Evolutionary conservation across 495 filamentous ascomycete species (phyloP).

Genomic region (Trichoderma virens): DNA sequence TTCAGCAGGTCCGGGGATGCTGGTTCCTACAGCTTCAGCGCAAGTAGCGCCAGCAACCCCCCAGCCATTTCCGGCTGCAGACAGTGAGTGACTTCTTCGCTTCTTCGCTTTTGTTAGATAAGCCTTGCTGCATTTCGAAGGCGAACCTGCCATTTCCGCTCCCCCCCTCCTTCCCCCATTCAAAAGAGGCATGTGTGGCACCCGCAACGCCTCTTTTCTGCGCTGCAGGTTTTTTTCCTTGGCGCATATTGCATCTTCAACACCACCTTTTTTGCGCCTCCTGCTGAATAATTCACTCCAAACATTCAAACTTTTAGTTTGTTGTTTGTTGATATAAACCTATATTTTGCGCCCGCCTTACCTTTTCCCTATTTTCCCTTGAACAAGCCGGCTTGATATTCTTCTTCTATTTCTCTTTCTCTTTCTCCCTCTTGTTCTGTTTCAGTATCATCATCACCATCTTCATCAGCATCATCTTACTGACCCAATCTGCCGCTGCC

Average conservation of each 20-base stretch:
- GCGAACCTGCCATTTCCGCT: neutral
- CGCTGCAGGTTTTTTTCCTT: constrained; percentile 7
- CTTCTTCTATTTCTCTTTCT: neutral
- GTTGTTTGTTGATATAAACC: no score
- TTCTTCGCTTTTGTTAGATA: neutral
- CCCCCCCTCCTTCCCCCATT: neutral
- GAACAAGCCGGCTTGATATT: neutral
- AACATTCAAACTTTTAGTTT: no score
- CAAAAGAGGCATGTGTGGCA: neutral
- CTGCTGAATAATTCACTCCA: neutral
- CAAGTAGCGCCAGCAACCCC: neutral
- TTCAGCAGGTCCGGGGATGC: constrained; percentile 4
- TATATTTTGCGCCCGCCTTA: no score
- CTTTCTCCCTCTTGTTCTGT: neutral
- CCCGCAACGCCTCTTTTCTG: neutral
- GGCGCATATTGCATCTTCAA: neutral
- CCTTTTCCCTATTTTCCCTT: no score
- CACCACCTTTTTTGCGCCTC: neutral
- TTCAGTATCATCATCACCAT: neutral
- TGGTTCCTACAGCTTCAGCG: neutral
- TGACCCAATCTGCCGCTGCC: neutral
- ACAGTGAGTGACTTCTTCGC: constrained; percentile 1
- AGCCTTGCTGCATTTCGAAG: neutral
- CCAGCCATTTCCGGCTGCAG: neutral
- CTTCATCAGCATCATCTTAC: neutral